Evolutionary conservation across 495 filamentous ascomycete species (phyloP).

Genomic region (Aspergillus cristatus): DNA sequence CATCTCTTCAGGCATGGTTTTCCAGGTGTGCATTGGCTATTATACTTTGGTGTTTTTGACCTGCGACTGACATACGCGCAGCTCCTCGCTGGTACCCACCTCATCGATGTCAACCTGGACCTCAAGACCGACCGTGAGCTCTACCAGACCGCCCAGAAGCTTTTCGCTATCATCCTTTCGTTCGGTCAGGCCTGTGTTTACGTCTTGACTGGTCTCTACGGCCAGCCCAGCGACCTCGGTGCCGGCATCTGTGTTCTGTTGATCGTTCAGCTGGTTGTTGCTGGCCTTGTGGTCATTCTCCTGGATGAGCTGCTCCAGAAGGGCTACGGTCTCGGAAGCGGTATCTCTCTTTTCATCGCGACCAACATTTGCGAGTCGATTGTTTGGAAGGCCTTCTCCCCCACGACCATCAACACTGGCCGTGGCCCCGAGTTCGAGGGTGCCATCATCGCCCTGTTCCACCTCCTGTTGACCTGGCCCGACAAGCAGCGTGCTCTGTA

Average conservation of each 20-base stretch:
- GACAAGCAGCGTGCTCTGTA: constrained; percentile 96
- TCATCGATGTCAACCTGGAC: constrained; percentile 99
- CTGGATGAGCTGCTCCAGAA: constrained; percentile 99
- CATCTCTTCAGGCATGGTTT: constrained; percentile 99
- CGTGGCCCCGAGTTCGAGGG: constrained; percentile 99
- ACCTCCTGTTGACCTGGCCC: constrained; percentile 94
- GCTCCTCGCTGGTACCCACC: constrained; percentile 96
- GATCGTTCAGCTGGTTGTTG: constrained; percentile 92
- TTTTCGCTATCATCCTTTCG: constrained; percentile 95
- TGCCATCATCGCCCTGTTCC: constrained; percentile 96
- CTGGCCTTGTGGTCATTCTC: constrained; percentile 96
- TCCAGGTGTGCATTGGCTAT: constrained; percentile 64
- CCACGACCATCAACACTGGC: constrained; percentile 98
- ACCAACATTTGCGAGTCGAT: constrained; percentile 99
- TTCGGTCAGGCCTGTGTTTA: constrained; percentile 95
- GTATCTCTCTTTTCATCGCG: constrained; percentile 98
- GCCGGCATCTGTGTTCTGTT: constrained; percentile 96
- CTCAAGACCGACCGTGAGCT: constrained; percentile 98
- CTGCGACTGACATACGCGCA: constrained; percentile 11
- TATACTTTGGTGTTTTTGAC: background rate
- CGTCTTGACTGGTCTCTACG: constrained; percentile 96
- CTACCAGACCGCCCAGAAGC: constrained; percentile 99
- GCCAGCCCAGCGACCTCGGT: constrained; percentile 89
- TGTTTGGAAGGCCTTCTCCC: constrained; percentile 99
- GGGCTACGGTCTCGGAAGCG: constrained; percentile 95